A percentile compares a stretch with the other conserved stretches of the same genome.
Evolutionary conservation across 176 grass and related monocot genomes (phyloP).

Genomic region (Aegilops bicornis): DNA sequence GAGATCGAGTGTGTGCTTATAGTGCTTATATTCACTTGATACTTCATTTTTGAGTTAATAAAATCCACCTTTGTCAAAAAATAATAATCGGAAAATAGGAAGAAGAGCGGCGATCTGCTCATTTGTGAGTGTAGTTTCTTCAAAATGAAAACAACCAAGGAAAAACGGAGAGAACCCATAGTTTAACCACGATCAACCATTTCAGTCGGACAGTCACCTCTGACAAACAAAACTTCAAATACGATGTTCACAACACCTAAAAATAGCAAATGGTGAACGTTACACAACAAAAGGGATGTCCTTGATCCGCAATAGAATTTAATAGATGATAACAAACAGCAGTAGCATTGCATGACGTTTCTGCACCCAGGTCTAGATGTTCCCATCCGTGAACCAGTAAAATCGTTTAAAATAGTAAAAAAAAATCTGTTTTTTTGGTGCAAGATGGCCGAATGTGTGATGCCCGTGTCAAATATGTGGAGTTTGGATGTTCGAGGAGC

Average conservation of each 20-base stretch:
- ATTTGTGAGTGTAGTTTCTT: not conserved
- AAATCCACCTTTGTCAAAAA: too few relatives aligned
- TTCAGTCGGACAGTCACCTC: not conserved
- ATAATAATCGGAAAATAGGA: not conserved
- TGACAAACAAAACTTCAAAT: not conserved
- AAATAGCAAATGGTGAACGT: not conserved
- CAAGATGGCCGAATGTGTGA: too few relatives aligned
- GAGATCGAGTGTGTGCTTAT: too few relatives aligned
- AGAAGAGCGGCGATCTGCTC: not conserved
- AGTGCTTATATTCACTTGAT: too few relatives aligned
- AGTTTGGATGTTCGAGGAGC: too few relatives aligned
- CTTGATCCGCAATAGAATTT: too few relatives aligned
- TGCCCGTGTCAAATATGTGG: too few relatives aligned
- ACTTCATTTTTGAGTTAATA: too few relatives aligned
- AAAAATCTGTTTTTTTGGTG: too few relatives aligned
- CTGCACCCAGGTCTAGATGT: too few relatives aligned
- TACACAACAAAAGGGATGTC: not conserved
- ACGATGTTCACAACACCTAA: not conserved
- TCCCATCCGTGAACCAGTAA: too few relatives aligned
- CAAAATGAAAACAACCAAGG: not conserved
- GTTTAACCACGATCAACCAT: not conserved
- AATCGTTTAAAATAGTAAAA: too few relatives aligned
- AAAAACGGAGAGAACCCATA: not conserved
- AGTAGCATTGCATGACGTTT: not conserved
- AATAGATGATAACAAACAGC: not conserved